A percentile compares a stretch with the other conserved stretches of the same genome.
These are phyloP conservation scores for Aspergillus jensenii DNA, from an alignment of 2,329 filamentous ascomycete species.

Conservation along the genomic window DNA sequence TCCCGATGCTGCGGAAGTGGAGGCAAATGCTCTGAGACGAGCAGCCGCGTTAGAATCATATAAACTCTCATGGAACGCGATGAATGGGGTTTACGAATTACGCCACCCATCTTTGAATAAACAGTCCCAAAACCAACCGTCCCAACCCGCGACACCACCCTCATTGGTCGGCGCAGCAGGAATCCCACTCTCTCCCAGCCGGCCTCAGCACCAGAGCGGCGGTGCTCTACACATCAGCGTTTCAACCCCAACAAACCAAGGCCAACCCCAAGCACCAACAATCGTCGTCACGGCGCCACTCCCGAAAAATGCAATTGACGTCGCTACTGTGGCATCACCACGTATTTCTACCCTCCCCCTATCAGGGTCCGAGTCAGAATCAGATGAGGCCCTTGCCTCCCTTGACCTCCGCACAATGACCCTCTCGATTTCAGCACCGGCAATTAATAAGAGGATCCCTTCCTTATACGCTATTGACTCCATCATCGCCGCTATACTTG, in stretches of 20 bases:
- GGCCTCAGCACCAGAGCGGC: conserved; percentile 24
- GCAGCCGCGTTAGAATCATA: conserved; percentile 49
- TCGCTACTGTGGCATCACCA: conserved; percentile 32
- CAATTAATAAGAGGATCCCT: conserved; percentile 42
- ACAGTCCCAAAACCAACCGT: conserved; percentile 6
- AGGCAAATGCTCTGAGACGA: conserved; percentile 44
- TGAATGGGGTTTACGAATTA: conserved; percentile 44
- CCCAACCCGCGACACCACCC: conserved; percentile 16
- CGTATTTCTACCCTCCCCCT: conserved; percentile 42
- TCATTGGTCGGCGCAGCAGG: conserved; percentile 35
- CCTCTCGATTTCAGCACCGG: conserved; percentile 40
- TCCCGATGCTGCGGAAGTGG: conserved; percentile 42
- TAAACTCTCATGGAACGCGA: conserved; percentile 44
- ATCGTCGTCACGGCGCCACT: conserved; percentile 41
- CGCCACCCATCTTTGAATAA: conserved; percentile 45
- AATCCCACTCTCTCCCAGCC: conserved; percentile 33
- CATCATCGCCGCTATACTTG: conserved; percentile 45
- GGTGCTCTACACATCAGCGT: conserved; percentile 45
- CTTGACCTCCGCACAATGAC: conserved; percentile 45
- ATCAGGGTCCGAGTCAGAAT: conserved; percentile 38
- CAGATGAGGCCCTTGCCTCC: conserved; percentile 40
- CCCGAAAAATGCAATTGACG: conserved; percentile 35
- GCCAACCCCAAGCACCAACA: conserved; percentile 29
- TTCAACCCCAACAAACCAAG: conserved; percentile 28
- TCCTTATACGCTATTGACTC: conserved; percentile 51